These are phyloP conservation scores for Mortierella sp. DNA, from an alignment of 371 early-diverging fungal species.

Conservation along the genomic window DNA sequence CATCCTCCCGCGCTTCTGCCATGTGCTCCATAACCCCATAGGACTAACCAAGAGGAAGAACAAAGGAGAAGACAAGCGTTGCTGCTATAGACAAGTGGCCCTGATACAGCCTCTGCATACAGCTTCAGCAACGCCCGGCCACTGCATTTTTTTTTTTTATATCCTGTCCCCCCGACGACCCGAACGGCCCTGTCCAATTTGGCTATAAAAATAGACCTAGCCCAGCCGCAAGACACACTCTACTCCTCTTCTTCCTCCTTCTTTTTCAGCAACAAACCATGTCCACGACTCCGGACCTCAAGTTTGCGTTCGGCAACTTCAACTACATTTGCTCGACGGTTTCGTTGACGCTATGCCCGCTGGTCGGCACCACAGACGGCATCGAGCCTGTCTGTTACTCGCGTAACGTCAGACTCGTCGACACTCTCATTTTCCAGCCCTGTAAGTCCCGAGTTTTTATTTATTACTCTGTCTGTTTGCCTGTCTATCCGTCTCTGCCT, in stretches of 20 bases:
- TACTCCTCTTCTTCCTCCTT: not conserved
- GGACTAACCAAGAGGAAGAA: no score
- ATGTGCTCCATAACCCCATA: no score
- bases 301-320: slow-evolving; percentile 86
- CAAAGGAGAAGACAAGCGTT: no score
- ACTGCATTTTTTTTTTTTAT: not conserved
- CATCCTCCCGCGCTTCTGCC: no score
- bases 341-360: slow-evolving; percentile 88
- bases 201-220: not conserved
- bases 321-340: slow-evolving; percentile 86
- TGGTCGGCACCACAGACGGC: slow-evolving; percentile 80
- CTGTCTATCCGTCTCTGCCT: no score
- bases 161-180: not conserved
- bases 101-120: not conserved
- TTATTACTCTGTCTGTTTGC: not conserved
- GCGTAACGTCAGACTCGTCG: slow-evolving; percentile 86
- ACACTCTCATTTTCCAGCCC: slow-evolving; percentile 89
- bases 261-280: slow-evolving; percentile 3
- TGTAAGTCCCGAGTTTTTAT: slow-evolving; percentile 60
- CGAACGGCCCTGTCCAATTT: no score
- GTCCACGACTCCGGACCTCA: slow-evolving; percentile 36
- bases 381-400: slow-evolving; percentile 93
- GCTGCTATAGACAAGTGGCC: not conserved
- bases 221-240: not conserved
- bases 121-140: not conserved